Percentiles rank a stretch among this genome's conserved stretches.
Conservation (phyloP, 352 stramenopile genomes). For the Phytopythium chamaehyphon region DNA sequence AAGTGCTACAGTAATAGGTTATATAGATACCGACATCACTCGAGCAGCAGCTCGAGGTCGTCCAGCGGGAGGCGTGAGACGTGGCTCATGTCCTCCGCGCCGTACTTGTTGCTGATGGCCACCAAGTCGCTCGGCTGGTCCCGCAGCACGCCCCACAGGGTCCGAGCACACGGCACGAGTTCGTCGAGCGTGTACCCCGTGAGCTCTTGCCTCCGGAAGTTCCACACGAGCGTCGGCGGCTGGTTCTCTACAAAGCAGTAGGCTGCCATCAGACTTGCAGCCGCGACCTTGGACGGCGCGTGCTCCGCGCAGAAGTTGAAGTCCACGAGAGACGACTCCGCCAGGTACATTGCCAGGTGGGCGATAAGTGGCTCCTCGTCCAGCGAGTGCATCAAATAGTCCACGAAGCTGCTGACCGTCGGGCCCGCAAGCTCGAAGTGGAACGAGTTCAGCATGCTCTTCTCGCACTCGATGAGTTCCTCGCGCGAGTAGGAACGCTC, state of each 20-base stretch:
- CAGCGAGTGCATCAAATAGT: conserved; percentile 91
- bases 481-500: conserved; percentile 93
- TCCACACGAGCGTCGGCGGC: conserved; percentile 33
- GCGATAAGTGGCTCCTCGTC: conserved; percentile 27
- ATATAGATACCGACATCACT: conserved; percentile 13
- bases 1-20: too few relatives aligned
- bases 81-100: conserved; percentile 26
- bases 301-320: conserved; percentile 48
- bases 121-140: conserved; percentile 31
- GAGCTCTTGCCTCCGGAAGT: conserved; percentile 39
- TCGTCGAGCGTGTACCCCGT: conserved; percentile 39
- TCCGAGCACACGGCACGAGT: conserved; percentile 31
- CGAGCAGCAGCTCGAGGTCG: conserved; percentile 24
- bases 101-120: conserved; percentile 42
- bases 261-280: conserved; percentile 41
- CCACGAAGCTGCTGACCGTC: conserved; percentile 94
- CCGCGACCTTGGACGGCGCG: conserved; percentile 42
- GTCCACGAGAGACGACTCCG: conserved; percentile 51
- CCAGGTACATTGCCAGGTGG: conserved; percentile 56
- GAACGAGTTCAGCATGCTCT: conserved; percentile 93
- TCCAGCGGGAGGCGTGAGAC: conserved; percentile 30
- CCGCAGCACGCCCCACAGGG: conserved; percentile 26
- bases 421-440: conserved; percentile 96
- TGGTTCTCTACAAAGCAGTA: conserved; percentile 46
- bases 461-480: conserved; percentile 85